Base-by-base conservation (phyloP, 2,329 filamentous ascomycete species). In the Cordyceps militaris region DNA sequence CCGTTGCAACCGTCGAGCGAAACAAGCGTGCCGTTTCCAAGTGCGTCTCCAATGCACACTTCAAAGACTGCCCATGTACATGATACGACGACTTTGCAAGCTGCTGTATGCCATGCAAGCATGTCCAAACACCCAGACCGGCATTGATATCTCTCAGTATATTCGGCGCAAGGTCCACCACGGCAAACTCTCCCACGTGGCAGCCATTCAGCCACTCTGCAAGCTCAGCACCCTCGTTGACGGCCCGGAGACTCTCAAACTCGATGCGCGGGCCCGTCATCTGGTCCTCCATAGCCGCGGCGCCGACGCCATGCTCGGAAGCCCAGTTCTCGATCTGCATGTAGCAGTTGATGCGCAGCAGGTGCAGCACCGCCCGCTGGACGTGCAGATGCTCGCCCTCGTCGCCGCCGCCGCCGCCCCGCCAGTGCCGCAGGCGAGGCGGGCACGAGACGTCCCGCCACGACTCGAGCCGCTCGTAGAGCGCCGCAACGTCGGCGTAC, bases 311-410 rank as follows among this genome's bases (percentile, higher is more conserved):
- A 42, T 60, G 61, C 46, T 62, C 56, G 34, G 32, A 36, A 1
- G 62, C 59, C 38, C 59, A 63, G 16, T 49, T 57, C 21, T 62
- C 61, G 1, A 64, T 60, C 36, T 63, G 61, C 54, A 63, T 46
- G 47, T 62, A 64, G 59, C 60, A 63, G 54, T 64, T 62, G 58
- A 62, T 26, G 24, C 61, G 61, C 8, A 63, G 40, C 21, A 62
- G 46, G 49, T 59, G 62, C 23, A 64, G 42, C 16, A 63, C 61
- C 7, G 57, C 60, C 5, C 59, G 61, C 46, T 64, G 61, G 13
- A 64, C 59, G 36, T 32, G 13, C 49, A 63, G 24, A 57, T 24
- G 14, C 28, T 28, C 42, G 26, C 26, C 16, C 3, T 28, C 5
- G 7, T 5, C 6, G 8, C 24, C 51, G 4, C 28, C 51, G 6